A percentile compares a stretch with the other conserved stretches of the same genome.
Evolutionary conservation across 163 green algal genomes (phyloP).

Genomic region (Scenedesmus sp.): DNA sequence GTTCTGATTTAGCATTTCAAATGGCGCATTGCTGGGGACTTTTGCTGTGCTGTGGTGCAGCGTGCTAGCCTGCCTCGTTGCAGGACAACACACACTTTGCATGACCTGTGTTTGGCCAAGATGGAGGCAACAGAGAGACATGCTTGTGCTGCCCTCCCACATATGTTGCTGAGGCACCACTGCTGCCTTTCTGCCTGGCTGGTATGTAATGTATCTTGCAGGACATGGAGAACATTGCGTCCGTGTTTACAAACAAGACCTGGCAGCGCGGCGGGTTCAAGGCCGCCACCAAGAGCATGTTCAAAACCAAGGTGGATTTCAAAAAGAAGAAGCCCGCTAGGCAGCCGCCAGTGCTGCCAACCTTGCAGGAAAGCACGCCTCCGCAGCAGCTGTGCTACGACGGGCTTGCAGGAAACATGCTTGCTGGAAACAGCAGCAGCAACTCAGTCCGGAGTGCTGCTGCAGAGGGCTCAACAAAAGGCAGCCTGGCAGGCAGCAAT

Average conservation of each 20-base stretch:
- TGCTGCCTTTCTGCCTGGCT: conserved; percentile 56
- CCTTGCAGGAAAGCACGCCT: neutral
- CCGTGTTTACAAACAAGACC: conserved; percentile 63
- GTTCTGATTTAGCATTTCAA: no score
- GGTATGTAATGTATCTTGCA: conserved; percentile 51
- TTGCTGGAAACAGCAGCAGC: neutral
- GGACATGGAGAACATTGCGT: conserved; percentile 63
- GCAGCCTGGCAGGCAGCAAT: no score
- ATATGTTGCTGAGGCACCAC: neutral
- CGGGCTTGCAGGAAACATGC: neutral
- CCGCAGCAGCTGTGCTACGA: neutral
- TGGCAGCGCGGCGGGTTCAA: conserved; percentile 48
- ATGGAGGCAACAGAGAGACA: no score
- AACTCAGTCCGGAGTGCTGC: no score
- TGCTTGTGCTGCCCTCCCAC: no score
- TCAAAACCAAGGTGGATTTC: conserved; percentile 44
- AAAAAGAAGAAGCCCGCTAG: neutral
- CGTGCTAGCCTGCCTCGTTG: no score
- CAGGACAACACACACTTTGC: no score
- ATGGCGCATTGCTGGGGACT: no score
- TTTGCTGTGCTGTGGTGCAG: no score
- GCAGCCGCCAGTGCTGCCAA: neutral
- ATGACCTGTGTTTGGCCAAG: no score
- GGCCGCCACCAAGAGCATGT: conserved; percentile 55
- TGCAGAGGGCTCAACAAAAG: no score